phyloP scores from a whole-genome alignment of 192 early-diverging fungal genomes.

The Linnemannia exigua region DNA sequence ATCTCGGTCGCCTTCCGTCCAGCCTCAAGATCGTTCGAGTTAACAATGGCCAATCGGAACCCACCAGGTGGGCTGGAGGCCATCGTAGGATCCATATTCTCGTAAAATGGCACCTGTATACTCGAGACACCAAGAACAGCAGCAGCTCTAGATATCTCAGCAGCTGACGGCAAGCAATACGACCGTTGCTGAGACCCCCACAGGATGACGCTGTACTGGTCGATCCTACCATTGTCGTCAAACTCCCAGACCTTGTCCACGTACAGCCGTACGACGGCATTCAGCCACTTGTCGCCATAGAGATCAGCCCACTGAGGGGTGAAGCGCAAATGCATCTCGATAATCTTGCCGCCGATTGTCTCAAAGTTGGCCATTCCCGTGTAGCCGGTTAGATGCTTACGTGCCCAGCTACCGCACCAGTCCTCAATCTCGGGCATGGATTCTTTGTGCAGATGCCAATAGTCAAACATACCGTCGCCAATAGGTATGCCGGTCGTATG shows the following conservation, averaged over 20 bases:
- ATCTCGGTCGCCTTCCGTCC: neutral
- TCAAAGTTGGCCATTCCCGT: conserved; percentile 18
- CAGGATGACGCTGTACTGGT: conserved; percentile 5
- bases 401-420: conserved; percentile 7
- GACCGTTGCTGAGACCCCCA: neutral
- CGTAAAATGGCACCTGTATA: conserved; percentile 6
- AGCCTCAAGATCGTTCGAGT: neutral
- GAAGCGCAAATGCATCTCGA: conserved; percentile 11
- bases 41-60: conserved; percentile 10
- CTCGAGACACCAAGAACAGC: conserved; percentile 6
- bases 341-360: conserved; percentile 8
- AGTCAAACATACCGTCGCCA: neutral
- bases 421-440: conserved; percentile 11
- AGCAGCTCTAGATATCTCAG: neutral
- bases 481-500: conserved; percentile 5
- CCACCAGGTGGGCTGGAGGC: neutral
- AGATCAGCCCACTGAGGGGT: conserved; percentile 14
- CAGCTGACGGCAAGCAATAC: neutral
- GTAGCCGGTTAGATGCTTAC: conserved; percentile 7
- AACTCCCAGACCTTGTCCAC: neutral
- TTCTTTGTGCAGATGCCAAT: conserved; percentile 7
- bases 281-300: conserved; percentile 5
- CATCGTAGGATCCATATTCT: neutral
- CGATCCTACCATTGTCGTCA: neutral
- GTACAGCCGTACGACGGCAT: conserved; percentile 11